These are phyloP conservation scores for Annona squamosa DNA, from an alignment of 164 flowering plant genomes.

Conservation along the genomic window DNA sequence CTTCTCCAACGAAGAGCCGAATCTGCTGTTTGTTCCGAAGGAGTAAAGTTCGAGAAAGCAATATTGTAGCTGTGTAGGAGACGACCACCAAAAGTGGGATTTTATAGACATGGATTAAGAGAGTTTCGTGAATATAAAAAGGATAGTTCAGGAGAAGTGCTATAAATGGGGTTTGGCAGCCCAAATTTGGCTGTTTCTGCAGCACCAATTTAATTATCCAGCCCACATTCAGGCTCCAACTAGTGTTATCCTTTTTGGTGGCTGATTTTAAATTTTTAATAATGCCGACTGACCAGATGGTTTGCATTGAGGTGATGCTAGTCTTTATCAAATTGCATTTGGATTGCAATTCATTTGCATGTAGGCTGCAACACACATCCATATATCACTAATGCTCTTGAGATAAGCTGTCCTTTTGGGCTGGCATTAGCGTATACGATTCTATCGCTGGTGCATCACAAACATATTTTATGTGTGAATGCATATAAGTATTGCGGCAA, in stretches of 20 bases:
- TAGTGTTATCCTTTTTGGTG: neutral
- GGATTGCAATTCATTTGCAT: neutral
- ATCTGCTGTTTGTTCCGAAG: no score
- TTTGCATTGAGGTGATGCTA: neutral
- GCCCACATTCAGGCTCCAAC: neutral
- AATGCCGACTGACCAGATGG: neutral
- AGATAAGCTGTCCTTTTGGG: neutral
- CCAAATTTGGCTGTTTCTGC: neutral
- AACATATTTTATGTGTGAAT: neutral
- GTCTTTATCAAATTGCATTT: constrained; percentile 1
- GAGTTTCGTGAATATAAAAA: neutral
- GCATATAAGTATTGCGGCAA: neutral
- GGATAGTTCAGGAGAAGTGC: neutral
- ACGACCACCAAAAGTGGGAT: neutral
- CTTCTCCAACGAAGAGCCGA: neutral
- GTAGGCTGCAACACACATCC: neutral
- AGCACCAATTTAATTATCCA: neutral
- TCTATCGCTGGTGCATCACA: neutral
- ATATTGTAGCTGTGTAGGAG: neutral
- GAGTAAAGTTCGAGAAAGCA: neutral
- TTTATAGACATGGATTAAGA: neutral
- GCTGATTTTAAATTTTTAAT: neutral
- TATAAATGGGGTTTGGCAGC: neutral
- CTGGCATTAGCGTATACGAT: neutral
- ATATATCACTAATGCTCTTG: neutral